Percentiles rank a stretch among this genome's conserved stretches.
Evolutionary conservation across 2,329 filamentous ascomycete species (phyloP).

Genomic region (Penicillium sp.): DNA sequence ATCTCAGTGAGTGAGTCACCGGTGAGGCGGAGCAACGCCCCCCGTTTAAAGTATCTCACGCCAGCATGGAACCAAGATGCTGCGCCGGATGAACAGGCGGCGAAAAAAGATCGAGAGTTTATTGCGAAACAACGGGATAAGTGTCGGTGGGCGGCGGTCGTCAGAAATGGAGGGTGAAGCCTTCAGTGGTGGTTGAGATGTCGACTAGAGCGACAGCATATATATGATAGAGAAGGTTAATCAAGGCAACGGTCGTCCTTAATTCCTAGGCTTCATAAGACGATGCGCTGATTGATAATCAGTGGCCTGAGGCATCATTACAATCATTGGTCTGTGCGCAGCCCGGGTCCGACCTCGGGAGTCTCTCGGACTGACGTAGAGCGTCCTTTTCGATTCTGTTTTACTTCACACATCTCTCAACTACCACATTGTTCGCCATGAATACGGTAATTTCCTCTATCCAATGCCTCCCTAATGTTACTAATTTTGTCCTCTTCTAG

Average conservation of each 20-base stretch:
- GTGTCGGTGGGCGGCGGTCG: neutral
- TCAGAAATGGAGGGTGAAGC: neutral
- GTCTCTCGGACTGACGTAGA: slow-evolving; percentile 22
- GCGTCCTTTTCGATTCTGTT: slow-evolving; percentile 12
- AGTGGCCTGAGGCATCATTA: slow-evolving; percentile 28
- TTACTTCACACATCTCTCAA: slow-evolving; percentile 4
- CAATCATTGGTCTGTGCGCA: slow-evolving; percentile 10
- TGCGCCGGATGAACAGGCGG: slow-evolving; percentile 17
- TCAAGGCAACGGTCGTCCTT: neutral
- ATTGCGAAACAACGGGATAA: neutral
- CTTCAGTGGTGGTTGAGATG: too few species aligned
- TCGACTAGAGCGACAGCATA: neutral
- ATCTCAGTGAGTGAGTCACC: neutral
- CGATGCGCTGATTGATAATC: slow-evolving; percentile 8
- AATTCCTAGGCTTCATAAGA: neutral
- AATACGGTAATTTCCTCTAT: slow-evolving; percentile 50
- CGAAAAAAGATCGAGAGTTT: slow-evolving; percentile 1
- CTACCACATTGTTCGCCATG: slow-evolving; percentile 38
- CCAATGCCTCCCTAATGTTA: neutral
- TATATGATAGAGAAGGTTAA: neutral
- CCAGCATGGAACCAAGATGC: slow-evolving; percentile 22
- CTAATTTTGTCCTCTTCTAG: slow-evolving; percentile 35
- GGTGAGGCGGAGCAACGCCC: slow-evolving; percentile 18
- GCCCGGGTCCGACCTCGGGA: neutral
- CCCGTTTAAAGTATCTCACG: slow-evolving; percentile 13